Evolutionary conservation across 768 basidiomycete genomes (phyloP).

Genomic region (Amanita brunnescens): DNA sequence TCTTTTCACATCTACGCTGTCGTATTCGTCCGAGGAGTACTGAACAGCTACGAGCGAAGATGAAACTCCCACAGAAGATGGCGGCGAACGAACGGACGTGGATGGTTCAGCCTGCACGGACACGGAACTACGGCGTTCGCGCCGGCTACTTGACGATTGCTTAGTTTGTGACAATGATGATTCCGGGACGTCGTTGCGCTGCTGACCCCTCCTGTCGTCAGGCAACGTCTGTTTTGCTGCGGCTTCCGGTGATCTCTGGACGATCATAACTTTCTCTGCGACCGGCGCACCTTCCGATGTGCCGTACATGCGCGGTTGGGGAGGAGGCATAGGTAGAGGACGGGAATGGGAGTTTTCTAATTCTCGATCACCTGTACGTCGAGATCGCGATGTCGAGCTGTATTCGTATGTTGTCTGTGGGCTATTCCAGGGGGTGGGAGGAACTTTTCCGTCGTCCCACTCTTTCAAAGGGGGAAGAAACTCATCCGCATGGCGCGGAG

Average conservation of each 20-base stretch:
- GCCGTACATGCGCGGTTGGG: not conserved
- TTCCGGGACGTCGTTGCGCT: not conserved
- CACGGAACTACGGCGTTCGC: not conserved
- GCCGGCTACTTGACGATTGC: not conserved
- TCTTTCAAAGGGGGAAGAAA: slow-evolving; percentile 6
- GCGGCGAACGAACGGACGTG: not conserved
- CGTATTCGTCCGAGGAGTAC: slow-evolving; percentile 1
- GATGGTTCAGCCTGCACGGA: not conserved
- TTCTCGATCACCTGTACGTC: not conserved
- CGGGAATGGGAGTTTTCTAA: not conserved
- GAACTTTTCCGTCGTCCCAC: not conserved
- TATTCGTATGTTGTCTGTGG: not conserved
- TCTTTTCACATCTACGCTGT: not conserved
- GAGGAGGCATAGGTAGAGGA: slow-evolving; percentile 3
- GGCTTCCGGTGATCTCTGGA: not conserved
- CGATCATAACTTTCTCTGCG: not conserved
- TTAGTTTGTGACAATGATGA: not conserved
- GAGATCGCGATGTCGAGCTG: not conserved
- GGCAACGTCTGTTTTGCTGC: not conserved
- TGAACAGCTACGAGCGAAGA: too few relatives aligned
- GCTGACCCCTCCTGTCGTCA: not conserved
- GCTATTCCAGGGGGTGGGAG: slow-evolving; percentile 1
- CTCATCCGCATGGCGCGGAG: not conserved
- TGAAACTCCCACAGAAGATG: not conserved
- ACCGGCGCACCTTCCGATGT: not conserved